Evolutionary conservation across 2,329 filamentous ascomycete species (phyloP), one percentile per base, ranked within the genome.

Genomic region (Stagonosporopsis tanaceti): DNA sequence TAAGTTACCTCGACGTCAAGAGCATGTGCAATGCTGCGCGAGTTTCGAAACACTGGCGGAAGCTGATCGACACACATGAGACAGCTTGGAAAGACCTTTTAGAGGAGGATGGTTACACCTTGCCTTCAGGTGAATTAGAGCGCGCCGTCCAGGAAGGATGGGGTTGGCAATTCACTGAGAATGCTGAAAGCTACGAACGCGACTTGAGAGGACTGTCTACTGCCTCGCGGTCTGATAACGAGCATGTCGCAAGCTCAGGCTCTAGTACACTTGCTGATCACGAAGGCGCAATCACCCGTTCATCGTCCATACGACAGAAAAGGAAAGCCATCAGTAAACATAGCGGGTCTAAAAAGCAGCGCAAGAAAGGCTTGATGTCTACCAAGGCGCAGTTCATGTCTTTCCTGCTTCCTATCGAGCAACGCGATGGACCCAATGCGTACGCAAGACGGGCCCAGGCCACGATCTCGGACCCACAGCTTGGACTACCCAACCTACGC

Each of bases 11-110:
- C 17, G 91, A 97, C 71, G 84, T 90, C 53, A 87, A 87, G 66
- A 95, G 94, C 66, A 87, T 98, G 68, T 97, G 93, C 74, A 89
- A 88, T 60, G 93, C 93, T 11, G 91, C 95, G 1, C 93, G 95
- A 69, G 95, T 98, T 4, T 98, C 94, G 0, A 97, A 92, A 76
- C 89, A 91, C 71, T 99, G 95, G 95, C 88, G 95, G 40, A 88
- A 90, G 62, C 88, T 97, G 37, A 88, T 97, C 50, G 94, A 98
- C 70, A 90, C 90, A 7, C 94, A 98, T 71, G 95, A 99, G 78
- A 93, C 90, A 45, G 92, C 93, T 14, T 99, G 95, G 95, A 98
- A 96, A 77, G 90, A 93, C 62, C 82, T 97, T 1, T 88, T 99
- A 39, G 93, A 97, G 60, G 83, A 82, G 1, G 93, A 97, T 73